These are phyloP conservation scores for Salix dunnii DNA, from an alignment of 345 rosid genomes.

Conservation along the genomic window DNA sequence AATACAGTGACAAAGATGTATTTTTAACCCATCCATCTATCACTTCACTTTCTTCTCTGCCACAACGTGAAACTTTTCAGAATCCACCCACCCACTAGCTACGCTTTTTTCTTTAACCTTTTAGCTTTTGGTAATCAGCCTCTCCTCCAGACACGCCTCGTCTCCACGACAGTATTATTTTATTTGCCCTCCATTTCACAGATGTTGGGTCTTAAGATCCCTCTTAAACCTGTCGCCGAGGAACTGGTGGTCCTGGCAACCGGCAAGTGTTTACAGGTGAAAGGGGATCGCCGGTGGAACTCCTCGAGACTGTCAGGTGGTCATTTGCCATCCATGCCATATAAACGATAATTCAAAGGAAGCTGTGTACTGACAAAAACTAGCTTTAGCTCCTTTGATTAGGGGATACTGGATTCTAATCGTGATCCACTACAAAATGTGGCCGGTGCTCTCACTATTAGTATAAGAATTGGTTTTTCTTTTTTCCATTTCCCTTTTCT, in stretches of 20 bases:
- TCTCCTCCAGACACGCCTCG: conserved; percentile 14
- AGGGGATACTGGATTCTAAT: not conserved
- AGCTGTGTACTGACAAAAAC: not conserved
- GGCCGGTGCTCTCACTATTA: not conserved
- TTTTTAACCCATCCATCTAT: not conserved
- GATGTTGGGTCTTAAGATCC: not conserved
- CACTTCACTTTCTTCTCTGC: not conserved
- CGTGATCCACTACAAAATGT: not conserved
- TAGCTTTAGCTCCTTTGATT: not conserved
- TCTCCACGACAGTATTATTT: not conserved
- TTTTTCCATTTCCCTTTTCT: not conserved
- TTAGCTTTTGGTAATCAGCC: conserved; percentile 21
- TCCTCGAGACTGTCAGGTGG: too few species aligned
- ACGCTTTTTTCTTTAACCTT: conserved; percentile 1
- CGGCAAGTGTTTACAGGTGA: not conserved
- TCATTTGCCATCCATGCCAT: not conserved
- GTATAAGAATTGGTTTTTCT: too few species aligned
- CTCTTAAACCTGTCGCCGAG: not conserved
- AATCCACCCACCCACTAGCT: conserved; percentile 27
- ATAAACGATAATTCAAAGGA: not conserved
- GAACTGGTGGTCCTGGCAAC: not conserved
- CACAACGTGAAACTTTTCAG: conserved; percentile 57
- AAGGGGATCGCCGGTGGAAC: not conserved
- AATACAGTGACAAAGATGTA: too few species aligned
- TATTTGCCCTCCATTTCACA: not conserved